Base-by-base conservation (phyloP, 106 monocot genomes). In the Dendrobium officinale region DNA sequence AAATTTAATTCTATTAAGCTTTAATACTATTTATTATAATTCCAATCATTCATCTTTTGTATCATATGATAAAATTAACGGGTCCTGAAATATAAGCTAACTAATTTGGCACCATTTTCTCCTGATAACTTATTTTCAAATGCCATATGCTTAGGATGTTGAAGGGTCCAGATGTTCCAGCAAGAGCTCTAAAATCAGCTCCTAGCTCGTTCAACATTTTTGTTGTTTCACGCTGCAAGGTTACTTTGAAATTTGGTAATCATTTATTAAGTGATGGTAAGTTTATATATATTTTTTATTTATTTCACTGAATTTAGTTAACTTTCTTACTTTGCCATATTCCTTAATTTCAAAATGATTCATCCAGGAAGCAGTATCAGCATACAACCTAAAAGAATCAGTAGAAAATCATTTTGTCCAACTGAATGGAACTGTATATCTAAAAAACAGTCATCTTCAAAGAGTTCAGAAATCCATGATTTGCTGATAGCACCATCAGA, bases 171-270 rank as follows among this genome's bases (percentile, higher is more conserved):
- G 87, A 91, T 80, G 81, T 96, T 59, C 80, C 91, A 27, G 81
- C 79, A 73, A 77, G 67, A 74, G 73, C 92, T 66, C 75, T 93
- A 54, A 86, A 85, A 84, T 82, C 82, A 76, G 85, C 85, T 41
- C 84, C 91, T 55, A 82, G 49, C 80, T 80, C 78, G 54, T 93
- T 88, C 86, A 96, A 90, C 79, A 76, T 96, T 43, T 93, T 88
- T 84, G 83, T 86, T 76, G 93, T 96, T 78, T 89, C 91, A 66
- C 86, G 83, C 37, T 49, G 74, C 56, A 90, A 75, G 64, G 49
- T 93, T 27, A 80, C 55, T 13, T 66, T 82, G 55, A 93, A 90
- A 78, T 77, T 89, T 79, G 47, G 85, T n/a, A 75, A 58, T 59
- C 76, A 81, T 42, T 59, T 75, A 29, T 31, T 66, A 20, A 59